Evolutionary conservation across 306 rosid genomes (phyloP).

Genomic region (Canavalia gladiata): DNA sequence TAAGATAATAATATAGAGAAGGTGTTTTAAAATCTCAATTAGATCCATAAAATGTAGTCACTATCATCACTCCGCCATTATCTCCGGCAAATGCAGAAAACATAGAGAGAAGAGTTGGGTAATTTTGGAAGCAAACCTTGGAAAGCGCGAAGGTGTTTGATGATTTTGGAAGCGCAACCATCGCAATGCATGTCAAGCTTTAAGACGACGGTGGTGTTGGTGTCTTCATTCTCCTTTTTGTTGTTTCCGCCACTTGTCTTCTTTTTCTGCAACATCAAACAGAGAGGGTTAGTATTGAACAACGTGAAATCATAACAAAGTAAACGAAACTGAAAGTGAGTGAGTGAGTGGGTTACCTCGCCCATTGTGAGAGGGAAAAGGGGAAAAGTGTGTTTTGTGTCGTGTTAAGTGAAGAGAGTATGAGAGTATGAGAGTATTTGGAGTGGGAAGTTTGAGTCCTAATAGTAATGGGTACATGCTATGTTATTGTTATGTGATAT

Average conservation of each 20-base stretch:
- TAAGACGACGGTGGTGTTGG: constrained; percentile 57
- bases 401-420: background rate
- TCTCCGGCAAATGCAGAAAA: background rate
- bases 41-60: background rate
- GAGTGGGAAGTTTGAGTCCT: background rate
- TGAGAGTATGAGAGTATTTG: background rate
- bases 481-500: background rate
- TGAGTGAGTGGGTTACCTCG: constrained; percentile 16
- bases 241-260: constrained; percentile 49
- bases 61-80: too few species aligned
- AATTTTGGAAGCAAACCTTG: constrained; percentile 51
- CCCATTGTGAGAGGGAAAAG: constrained; percentile 29
- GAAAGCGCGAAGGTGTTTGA: constrained; percentile 44
- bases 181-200: constrained; percentile 81
- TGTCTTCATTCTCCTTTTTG: constrained; percentile 46
- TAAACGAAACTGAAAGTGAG: background rate
- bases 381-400: background rate
- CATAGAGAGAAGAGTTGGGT: background rate
- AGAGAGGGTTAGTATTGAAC: background rate
- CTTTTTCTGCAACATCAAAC: constrained; percentile 54
- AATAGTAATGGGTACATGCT: background rate
- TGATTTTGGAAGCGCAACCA: constrained; percentile 75
- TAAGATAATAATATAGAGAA: too few species aligned
- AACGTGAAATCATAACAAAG: background rate
- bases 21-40: background rate